Evolutionary conservation across 257 asterid species (phyloP), one percentile per base, ranked within the genome.

Genomic region (Solanum medicagineum): DNA sequence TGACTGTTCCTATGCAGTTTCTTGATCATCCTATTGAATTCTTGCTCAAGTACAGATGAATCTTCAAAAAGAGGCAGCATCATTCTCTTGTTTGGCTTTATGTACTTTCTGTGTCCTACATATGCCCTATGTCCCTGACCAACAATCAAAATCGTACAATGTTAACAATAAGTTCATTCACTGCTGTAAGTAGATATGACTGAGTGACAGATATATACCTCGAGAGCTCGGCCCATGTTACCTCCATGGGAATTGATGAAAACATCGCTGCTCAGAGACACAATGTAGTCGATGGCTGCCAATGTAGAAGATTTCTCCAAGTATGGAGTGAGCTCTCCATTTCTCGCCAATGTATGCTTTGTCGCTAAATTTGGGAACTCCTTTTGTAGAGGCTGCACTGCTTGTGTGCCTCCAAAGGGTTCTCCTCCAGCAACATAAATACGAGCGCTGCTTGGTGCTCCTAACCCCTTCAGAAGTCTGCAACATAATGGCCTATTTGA

Each of bases 171-270:
- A 51, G 65, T 53, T 54, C 22, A 51, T 53, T 77, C 68, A 15
- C 12, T 54, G 40, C 3, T 40, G 22, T 53, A 44, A 47, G 51
- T 10, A 20, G 42, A 24, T 29, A 42, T 17, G 20, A 29, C 53
- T 63, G 73, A 20, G 13, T 36, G 7, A 7, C 10, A 3, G 42
- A 4, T 22, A 60, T 5, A 60, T 85, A 91, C 93, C 93, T 93
- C 94, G 89, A 93, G 87, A 42, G 97, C 92, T 81, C 90, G 88
- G 19, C 88, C 97, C 97, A 93, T 93, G 85, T 93, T 92, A 69
- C 97, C 97, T 10, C 95, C 94, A 24, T 93, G 97, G 53, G 97
- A 93, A 63, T 91, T 92, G 81, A 93, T 57, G 49, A 92, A 91
- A 5, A 93, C 94, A 57, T 93, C 92, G 36, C 95, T 93, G 84